Evolutionary conservation across 148 eudicot genomes (phyloP).

Genomic region (Nepenthes mirabilis): DNA sequence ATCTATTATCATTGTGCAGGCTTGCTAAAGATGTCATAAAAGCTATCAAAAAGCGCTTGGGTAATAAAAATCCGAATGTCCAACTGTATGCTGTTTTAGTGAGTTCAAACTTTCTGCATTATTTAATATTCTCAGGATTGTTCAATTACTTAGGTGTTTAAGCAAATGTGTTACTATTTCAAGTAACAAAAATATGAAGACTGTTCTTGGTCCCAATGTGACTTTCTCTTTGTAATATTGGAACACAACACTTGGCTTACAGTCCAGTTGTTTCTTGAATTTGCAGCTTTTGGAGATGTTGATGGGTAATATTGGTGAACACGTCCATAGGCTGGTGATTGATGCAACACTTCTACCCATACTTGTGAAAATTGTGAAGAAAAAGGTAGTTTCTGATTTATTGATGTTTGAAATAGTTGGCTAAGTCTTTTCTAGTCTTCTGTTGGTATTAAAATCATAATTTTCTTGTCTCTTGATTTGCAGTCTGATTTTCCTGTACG

Average conservation of each 20-base stretch:
- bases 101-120: slow-evolving; percentile 17
- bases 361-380: slow-evolving; percentile 89
- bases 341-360: slow-evolving; percentile 66
- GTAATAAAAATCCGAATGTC: slow-evolving; percentile 60
- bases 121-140: background rate
- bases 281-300: slow-evolving; percentile 86
- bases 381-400: slow-evolving; percentile 40
- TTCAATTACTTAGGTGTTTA: background rate
- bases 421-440: slow-evolving; percentile 1
- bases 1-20: slow-evolving; percentile 25
- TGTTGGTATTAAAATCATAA: slow-evolving; percentile 1
- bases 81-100: slow-evolving; percentile 82
- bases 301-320: slow-evolving; percentile 92
- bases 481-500: slow-evolving; percentile 86
- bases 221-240: background rate
- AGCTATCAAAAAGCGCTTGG: slow-evolving; percentile 81
- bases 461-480: slow-evolving; percentile 11
- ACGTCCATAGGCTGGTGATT: slow-evolving; percentile 81
- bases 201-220: background rate
- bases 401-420: background rate
- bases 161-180: background rate
- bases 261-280: slow-evolving; percentile 1
- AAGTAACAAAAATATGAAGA: background rate
- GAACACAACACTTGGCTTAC: background rate
- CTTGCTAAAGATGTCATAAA: slow-evolving; percentile 83